Evolutionary conservation across 1,284 basidiomycete species (phyloP).

Genomic region (Cutaneotrichosporon sp.): DNA sequence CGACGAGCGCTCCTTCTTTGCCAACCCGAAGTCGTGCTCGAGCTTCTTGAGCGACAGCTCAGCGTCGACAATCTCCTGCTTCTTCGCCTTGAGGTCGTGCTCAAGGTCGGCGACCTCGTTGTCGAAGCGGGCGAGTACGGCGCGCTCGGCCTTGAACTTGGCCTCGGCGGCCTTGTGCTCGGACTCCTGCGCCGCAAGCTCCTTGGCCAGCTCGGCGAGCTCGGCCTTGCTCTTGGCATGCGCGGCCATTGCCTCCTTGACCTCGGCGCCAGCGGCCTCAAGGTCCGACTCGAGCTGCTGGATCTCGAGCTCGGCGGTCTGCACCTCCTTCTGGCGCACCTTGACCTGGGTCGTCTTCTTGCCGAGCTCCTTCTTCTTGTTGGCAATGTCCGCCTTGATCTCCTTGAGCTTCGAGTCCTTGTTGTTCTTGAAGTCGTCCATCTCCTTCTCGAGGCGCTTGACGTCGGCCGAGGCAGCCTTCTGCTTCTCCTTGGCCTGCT

Average conservation of each 20-base stretch:
- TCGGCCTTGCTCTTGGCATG: constrained; percentile 60
- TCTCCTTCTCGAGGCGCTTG: constrained; percentile 89
- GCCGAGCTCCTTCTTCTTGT: constrained; percentile 76
- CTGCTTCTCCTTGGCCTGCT: constrained; percentile 73
- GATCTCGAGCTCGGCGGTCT: constrained; percentile 82
- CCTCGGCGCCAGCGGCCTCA: constrained; percentile 60
- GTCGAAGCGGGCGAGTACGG: constrained; percentile 83
- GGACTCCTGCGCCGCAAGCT: constrained; percentile 66
- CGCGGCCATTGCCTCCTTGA: constrained; percentile 64
- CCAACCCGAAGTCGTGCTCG: constrained; percentile 59
- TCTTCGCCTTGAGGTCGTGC: constrained; percentile 75
- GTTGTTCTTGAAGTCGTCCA: constrained; percentile 98
- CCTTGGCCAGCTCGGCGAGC: constrained; percentile 55
- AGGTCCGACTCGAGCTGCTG: constrained; percentile 86
- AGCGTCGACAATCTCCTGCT: constrained; percentile 68
- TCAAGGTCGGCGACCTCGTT: constrained; percentile 83
- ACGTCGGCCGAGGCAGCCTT: constrained; percentile 73
- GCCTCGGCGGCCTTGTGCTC: constrained; percentile 66
- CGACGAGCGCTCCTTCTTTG: constrained; percentile 57
- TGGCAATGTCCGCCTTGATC: constrained; percentile 80
- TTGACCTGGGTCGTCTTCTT: constrained; percentile 82
- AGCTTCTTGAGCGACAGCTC: constrained; percentile 68
- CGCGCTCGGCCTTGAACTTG: constrained; percentile 77
- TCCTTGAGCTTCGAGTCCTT: constrained; percentile 96
- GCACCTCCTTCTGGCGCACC: constrained; percentile 81